Evolutionary conservation across 306 rosid genomes (phyloP).

Genomic region (Begonia loranthoides): DNA sequence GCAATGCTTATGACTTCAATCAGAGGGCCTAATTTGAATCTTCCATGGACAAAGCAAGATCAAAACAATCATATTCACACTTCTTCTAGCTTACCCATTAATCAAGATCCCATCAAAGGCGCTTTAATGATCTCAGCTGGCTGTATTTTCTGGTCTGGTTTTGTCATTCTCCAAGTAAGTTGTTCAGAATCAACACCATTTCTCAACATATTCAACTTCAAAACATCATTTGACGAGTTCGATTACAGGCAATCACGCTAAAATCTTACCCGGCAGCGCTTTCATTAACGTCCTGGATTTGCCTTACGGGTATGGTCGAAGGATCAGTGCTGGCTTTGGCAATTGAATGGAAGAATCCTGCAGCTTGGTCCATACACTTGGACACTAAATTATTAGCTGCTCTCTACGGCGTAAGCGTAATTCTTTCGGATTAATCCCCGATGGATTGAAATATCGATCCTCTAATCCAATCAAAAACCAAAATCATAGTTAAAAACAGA

Average conservation of each 20-base stretch:
- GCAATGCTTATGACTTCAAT: conserved; percentile 50
- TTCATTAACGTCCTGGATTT: conserved; percentile 36
- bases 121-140: conserved; percentile 24
- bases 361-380: conserved; percentile 34
- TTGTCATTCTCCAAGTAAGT: conserved; percentile 35
- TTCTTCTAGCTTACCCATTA: conserved; percentile 1
- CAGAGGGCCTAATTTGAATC: conserved; percentile 43
- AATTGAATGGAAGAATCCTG: conserved; percentile 29
- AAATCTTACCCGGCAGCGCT: conserved; percentile 35
- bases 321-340: conserved; percentile 18
- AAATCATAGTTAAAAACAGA: no score
- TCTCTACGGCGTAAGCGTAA: conserved; percentile 28
- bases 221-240: neutral
- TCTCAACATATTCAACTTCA: neutral
- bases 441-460: neutral
- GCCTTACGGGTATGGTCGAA: conserved; percentile 25
- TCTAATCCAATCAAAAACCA: no score
- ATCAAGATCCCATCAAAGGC: conserved; percentile 25
- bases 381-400: conserved; percentile 22
- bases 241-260: conserved; percentile 29
- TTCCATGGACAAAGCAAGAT: conserved; percentile 13
- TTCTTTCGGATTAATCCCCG: no score
- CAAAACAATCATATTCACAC: conserved; percentile 2
- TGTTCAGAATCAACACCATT: neutral
- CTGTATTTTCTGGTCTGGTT: conserved; percentile 38